These are phyloP conservation scores for Eucalyptus tenuipes DNA, from an alignment of 345 rosid species.

Conservation along the genomic window DNA sequence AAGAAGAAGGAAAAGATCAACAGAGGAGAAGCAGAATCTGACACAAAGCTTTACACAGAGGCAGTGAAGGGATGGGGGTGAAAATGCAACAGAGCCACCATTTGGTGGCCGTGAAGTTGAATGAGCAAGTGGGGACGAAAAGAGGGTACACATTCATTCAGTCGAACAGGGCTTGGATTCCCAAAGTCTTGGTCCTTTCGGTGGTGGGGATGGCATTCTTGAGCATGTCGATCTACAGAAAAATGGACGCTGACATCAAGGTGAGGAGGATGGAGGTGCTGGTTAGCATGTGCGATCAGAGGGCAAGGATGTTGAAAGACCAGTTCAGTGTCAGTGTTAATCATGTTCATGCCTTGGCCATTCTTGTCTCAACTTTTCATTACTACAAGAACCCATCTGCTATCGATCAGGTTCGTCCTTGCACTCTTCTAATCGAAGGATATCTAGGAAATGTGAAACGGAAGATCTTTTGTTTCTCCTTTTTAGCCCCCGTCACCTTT, in stretches of 20 bases:
- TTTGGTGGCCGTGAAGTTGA: conserved; percentile 50
- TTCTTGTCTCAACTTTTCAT: conserved; percentile 94
- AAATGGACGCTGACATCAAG: conserved; percentile 52
- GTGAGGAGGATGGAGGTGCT: conserved; percentile 66
- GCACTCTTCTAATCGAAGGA: background rate
- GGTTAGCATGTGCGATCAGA: conserved; percentile 87
- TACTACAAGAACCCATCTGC: conserved; percentile 92
- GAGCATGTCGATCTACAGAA: conserved; percentile 32
- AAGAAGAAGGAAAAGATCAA: background rate
- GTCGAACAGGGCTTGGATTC: conserved; percentile 57
- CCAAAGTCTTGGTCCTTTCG: conserved; percentile 47
- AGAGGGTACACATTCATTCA: conserved; percentile 62
- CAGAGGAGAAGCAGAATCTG: background rate
- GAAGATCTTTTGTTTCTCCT: background rate
- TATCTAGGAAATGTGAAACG: background rate
- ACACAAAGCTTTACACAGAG: background rate
- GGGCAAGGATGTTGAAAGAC: conserved; percentile 97
- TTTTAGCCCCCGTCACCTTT: background rate
- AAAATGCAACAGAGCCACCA: conserved; percentile 48
- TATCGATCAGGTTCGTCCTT: conserved; percentile 75
- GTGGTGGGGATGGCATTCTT: conserved; percentile 27
- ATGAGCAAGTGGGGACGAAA: conserved; percentile 52
- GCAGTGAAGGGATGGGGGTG: conserved; percentile 26
- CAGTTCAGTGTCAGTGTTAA: conserved; percentile 95
- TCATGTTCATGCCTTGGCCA: conserved; percentile 96